Percentiles rank a stretch among this genome's conserved stretches.
These are phyloP conservation scores for Talaromyces sp. DNA, from an alignment of 2,329 filamentous ascomycete species.

Conservation along the genomic window DNA sequence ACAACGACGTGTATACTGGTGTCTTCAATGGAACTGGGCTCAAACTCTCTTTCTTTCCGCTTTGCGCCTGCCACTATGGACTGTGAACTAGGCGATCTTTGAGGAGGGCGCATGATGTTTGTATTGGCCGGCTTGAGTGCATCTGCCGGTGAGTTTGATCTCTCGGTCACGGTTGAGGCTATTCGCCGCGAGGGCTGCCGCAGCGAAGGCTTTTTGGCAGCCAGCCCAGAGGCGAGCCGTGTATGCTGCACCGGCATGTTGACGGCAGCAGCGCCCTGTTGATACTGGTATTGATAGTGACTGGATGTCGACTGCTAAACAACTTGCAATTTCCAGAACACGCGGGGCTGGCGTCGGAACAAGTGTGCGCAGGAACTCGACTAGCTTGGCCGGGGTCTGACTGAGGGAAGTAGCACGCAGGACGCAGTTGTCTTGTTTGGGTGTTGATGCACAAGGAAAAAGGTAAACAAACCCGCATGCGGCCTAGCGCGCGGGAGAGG, in stretches of 20 bases:
- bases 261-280: neutral
- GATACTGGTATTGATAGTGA: neutral
- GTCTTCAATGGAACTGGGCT: conserved; percentile 65
- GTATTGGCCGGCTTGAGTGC: conserved; percentile 56
- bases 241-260: conserved; percentile 50
- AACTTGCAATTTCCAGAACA: neutral
- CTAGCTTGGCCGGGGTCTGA: conserved; percentile 1
- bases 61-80: conserved; percentile 59
- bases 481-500: conserved; percentile 6
- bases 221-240: conserved; percentile 44
- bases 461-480: conserved; percentile 27
- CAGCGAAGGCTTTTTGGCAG: conserved; percentile 46
- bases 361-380: neutral
- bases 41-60: conserved; percentile 82
- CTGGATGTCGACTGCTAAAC: neutral
- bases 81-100: conserved; percentile 39
- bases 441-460: conserved; percentile 19
- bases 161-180: conserved; percentile 48
- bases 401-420: neutral
- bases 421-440: conserved; percentile 9
- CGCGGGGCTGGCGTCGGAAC: neutral
- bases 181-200: conserved; percentile 49
- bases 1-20: conserved; percentile 99
- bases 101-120: conserved; percentile 26
- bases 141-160: conserved; percentile 64